Evolutionary conservation across 805 yeast genomes (phyloP), one percentile per base, ranked within the genome.

Genomic region (Sugiyamaella floridensis): DNA sequence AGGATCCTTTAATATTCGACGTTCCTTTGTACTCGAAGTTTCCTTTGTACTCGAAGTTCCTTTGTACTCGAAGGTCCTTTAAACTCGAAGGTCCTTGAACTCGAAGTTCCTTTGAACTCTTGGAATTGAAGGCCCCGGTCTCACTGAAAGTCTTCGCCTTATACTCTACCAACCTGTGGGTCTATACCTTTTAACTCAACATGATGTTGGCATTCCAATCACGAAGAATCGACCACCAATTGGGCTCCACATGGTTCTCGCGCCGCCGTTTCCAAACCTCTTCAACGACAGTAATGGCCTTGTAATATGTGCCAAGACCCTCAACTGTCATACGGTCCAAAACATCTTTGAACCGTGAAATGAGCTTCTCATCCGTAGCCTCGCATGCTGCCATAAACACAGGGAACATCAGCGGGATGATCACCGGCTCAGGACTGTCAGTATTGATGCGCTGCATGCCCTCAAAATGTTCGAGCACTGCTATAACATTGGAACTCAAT

Each of bases 381-480:
- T 86, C 89, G 61, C 93, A 84, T 0, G 95, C 96, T 1, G 92
- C 89, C 44, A 89, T 83, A 59, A 89, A 89, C 0, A 93, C 95
- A 63, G 86, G 92, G 93, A 96, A 89, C 60, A 87, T 81, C 34
- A 87, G 70, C 3, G 97, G 96, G 37, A 84, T 79, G 48, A 81
- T 80, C 18, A 84, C 77, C 0, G 83, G 81, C 22, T 79, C 81
- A 18, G 75, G 69, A 15, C 71, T 66, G 2, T 58, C 56, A 6
- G 77, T 76, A 34, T 83, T 80, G 47, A 86, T 70, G 42, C 66
- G 63, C 53, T 82, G 86, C 51, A 89, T 77, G 52, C 76, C 72
- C 60, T 83, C 81, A 58, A 88, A 69, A 63, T 85, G 89, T 20
- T 73, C 70, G 48, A 88, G 71, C 1, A 86, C 85, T 40, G 75